A percentile compares a stretch with the other conserved stretches of the same genome.
phyloP scores from a whole-genome alignment of 257 asterid species.

The Verbena officinalis region DNA sequence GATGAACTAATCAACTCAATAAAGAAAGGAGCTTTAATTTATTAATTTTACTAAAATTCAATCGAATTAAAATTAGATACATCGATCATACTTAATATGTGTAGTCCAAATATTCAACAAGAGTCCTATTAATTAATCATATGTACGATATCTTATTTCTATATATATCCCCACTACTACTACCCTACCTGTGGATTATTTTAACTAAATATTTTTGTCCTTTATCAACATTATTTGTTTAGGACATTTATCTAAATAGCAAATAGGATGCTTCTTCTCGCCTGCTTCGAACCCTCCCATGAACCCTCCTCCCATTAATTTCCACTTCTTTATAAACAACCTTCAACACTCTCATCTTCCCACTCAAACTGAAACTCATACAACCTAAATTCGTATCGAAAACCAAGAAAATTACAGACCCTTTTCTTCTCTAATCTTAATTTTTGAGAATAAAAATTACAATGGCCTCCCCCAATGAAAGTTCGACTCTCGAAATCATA shows the following conservation, averaged over 20 bases:
- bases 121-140: too few relatives aligned
- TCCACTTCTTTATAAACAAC: neutral
- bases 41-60: too few relatives aligned
- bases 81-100: too few relatives aligned
- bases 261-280: slow-evolving; percentile 36
- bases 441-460: neutral
- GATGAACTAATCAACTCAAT: too few relatives aligned
- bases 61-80: too few relatives aligned
- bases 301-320: slow-evolving; percentile 29
- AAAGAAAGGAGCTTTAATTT: too few relatives aligned
- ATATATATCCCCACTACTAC: too few relatives aligned
- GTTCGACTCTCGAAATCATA: slow-evolving; percentile 55
- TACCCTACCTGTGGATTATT: too few relatives aligned
- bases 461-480: slow-evolving; percentile 41
- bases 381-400: neutral
- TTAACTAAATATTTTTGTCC: too few relatives aligned
- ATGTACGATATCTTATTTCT: too few relatives aligned
- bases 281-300: slow-evolving; percentile 34
- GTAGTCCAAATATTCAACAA: too few relatives aligned
- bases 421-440: neutral
- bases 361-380: neutral
- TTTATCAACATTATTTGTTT: too few relatives aligned
- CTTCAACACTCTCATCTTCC: slow-evolving; percentile 35
- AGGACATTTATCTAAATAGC: neutral
- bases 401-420: neutral